Percentiles rank a stretch among this genome's conserved stretches.
phyloP scores from a whole-genome alignment of 306 rosid species.

The Casuarina glauca region DNA sequence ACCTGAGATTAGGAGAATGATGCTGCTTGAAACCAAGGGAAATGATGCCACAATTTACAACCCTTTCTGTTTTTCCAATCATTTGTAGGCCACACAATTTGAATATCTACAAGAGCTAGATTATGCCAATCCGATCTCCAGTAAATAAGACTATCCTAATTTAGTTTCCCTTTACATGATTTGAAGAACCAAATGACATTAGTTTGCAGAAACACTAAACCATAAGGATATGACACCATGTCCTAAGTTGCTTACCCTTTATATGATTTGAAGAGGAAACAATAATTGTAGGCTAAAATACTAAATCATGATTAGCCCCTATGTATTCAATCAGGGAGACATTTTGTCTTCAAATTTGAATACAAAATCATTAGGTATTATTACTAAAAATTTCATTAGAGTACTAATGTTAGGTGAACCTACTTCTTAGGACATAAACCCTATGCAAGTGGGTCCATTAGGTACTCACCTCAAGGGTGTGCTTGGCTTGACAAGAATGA shows the following conservation, averaged over 20 bases:
- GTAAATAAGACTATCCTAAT: too few species aligned
- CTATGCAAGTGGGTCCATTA: constrained; percentile 46
- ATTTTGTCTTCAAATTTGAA: constrained; percentile 57
- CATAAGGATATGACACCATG: neutral
- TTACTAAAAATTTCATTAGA: constrained; percentile 19
- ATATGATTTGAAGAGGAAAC: constrained; percentile 10
- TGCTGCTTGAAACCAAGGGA: too few species aligned
- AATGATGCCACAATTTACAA: too few species aligned
- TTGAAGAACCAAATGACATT: too few species aligned
- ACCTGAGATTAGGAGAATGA: too few species aligned
- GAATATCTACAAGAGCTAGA: neutral
- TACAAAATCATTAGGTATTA: constrained; percentile 53
- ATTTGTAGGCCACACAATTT: too few species aligned
- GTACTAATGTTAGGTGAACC: constrained; percentile 61
- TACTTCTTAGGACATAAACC: constrained; percentile 40
- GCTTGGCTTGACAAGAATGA: constrained; percentile 37
- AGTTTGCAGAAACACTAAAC: too few species aligned
- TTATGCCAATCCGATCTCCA: too few species aligned
- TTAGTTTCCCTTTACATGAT: too few species aligned
- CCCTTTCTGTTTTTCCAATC: neutral
- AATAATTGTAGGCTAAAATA: constrained; percentile 22
- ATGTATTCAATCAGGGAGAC: constrained; percentile 75
- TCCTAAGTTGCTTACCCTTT: neutral
- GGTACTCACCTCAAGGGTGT: constrained; percentile 36
- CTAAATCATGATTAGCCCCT: constrained; percentile 29